A percentile compares a stretch with the other conserved stretches of the same genome.
phyloP scores from a whole-genome alignment of 306 rosid species.

The Ammopiptanthus mongolicus region DNA sequence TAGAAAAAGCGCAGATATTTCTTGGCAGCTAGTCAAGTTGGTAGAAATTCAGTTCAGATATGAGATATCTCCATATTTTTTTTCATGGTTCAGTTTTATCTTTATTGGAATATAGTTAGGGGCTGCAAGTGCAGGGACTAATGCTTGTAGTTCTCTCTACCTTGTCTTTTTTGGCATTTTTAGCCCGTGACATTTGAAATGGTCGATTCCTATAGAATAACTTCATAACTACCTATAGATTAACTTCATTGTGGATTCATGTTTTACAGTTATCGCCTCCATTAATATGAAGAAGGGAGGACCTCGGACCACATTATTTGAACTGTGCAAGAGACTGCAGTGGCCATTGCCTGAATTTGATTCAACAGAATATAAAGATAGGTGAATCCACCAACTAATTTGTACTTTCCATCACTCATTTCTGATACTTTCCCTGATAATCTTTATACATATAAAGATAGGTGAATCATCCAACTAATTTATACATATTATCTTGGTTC shows the following conservation, averaged over 20 bases:
- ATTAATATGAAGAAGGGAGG: slow-evolving; percentile 82
- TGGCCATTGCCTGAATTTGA: slow-evolving; percentile 75
- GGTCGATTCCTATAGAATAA: neutral
- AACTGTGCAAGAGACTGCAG: slow-evolving; percentile 63
- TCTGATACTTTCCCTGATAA: neutral
- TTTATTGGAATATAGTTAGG: neutral
- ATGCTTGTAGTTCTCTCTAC: no score
- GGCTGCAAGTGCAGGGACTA: no score
- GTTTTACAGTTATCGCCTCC: slow-evolving; percentile 43
- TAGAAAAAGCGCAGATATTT: neutral
- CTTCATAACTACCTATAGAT: neutral
- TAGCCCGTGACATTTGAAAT: no score
- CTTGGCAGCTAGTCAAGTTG: neutral
- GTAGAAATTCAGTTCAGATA: neutral
- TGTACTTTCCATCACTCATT: neutral
- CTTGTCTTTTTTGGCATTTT: no score
- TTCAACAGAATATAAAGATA: slow-evolving; percentile 54
- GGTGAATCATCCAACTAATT: neutral
- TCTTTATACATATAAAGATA: neutral
- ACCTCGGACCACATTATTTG: slow-evolving; percentile 58
- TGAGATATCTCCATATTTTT: neutral
- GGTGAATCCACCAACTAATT: slow-evolving; percentile 33
- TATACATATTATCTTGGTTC: neutral
- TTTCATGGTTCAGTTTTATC: neutral
- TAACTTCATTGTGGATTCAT: slow-evolving; percentile 9